Percentiles rank a stretch among this genome's conserved stretches.
phyloP scores from a whole-genome alignment of 331 rosid genomes.

The Prunus yedoensis region DNA sequence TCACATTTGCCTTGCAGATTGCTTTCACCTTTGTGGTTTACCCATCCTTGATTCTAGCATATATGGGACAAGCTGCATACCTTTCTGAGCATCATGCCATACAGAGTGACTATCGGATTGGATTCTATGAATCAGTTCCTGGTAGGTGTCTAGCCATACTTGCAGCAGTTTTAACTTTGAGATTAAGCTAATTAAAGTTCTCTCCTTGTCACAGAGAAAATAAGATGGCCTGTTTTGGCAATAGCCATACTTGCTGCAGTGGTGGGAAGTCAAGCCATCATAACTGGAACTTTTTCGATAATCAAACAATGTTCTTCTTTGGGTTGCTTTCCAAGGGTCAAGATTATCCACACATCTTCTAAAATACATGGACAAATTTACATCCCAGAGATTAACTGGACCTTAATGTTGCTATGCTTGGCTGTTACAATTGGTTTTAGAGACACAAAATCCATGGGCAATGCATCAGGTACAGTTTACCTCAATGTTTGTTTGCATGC shows the following conservation, averaged over 20 bases:
- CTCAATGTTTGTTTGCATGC: conserved; percentile 9
- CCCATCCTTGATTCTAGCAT: conserved; percentile 88
- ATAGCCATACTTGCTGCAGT: conserved; percentile 98
- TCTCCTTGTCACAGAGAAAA: conserved; percentile 42
- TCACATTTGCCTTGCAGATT: conserved; percentile 54
- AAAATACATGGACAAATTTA: conserved; percentile 92
- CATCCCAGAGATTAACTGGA: conserved; percentile 97
- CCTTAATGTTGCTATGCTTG: conserved; percentile 78
- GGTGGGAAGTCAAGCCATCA: conserved; percentile 97
- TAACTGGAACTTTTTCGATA: conserved; percentile 94
- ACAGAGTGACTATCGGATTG: conserved; percentile 67
- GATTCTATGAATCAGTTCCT: conserved; percentile 95
- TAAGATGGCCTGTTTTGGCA: conserved; percentile 96
- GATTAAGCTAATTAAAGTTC: neutral
- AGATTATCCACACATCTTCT: conserved; percentile 78
- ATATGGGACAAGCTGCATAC: conserved; percentile 99
- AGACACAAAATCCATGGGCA: conserved; percentile 93
- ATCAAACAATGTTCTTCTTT: conserved; percentile 90
- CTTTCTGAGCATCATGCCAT: conserved; percentile 75
- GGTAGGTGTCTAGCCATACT: conserved; percentile 45
- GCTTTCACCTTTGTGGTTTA: conserved; percentile 92
- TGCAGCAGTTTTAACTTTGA: neutral
- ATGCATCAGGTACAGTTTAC: conserved; percentile 74
- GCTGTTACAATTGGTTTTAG: conserved; percentile 86
- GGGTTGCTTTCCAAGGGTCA: conserved; percentile 91